Percentiles rank a stretch among this genome's conserved stretches.
Evolutionary conservation across 108 stramenopile genomes (phyloP).

Genomic region (Nannochloropsis oceanica): DNA sequence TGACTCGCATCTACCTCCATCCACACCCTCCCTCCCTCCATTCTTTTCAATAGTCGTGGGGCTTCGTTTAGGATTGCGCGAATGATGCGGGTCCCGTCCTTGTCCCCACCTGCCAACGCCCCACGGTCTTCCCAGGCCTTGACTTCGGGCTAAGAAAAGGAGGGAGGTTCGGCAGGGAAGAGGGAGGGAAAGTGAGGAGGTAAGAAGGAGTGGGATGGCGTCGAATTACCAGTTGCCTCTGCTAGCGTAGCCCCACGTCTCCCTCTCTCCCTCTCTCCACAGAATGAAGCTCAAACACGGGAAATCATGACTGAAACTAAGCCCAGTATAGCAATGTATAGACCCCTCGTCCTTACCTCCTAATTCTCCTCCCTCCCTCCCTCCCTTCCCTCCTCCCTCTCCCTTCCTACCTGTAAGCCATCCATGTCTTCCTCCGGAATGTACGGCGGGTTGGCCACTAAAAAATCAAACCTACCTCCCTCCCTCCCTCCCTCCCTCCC

Average conservation of each 20-base stretch:
- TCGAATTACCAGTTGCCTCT: no score
- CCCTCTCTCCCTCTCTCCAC: no score
- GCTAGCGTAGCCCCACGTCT: no score
- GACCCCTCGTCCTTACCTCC: no score
- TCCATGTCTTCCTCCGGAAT: constrained; percentile 63
- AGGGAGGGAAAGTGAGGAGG: no score
- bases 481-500: neutral
- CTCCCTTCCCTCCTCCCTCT: neutral
- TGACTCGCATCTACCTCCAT: constrained; percentile 26
- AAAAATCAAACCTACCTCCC: constrained; percentile 55
- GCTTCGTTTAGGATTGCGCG: constrained; percentile 40
- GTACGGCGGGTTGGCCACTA: constrained; percentile 88
- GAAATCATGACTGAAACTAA: no score
- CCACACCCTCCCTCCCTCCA: constrained; percentile 12
- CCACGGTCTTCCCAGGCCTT: constrained; percentile 49
- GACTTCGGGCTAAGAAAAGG: constrained; percentile 42
- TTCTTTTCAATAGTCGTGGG: neutral
- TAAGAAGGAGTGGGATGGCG: no score
- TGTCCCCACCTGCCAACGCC: constrained; percentile 64
- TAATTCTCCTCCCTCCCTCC: no score
- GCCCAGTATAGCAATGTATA: no score
- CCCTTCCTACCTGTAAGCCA: constrained; percentile 14
- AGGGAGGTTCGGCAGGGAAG: no score
- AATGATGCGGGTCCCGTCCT: constrained; percentile 78
- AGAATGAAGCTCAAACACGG: no score